These are phyloP conservation scores for Trametes villosa DNA, from an alignment of 768 basidiomycete species.

Conservation along the genomic window DNA sequence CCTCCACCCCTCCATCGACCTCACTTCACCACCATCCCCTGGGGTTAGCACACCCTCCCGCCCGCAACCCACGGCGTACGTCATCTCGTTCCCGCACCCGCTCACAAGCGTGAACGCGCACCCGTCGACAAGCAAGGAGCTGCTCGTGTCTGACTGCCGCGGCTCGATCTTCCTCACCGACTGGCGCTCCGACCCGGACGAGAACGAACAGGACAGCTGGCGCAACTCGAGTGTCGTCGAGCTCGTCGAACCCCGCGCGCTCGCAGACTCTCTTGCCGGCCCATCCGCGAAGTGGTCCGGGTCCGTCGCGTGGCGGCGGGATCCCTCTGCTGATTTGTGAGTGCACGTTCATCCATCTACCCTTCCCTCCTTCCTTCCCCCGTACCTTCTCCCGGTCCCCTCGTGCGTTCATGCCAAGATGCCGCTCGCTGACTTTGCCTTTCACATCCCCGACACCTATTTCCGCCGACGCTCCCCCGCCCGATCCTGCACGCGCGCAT, in stretches of 20 bases:
- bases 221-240: conserved; percentile 69
- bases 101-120: conserved; percentile 71
- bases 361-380: neutral
- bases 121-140: conserved; percentile 73
- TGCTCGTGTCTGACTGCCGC: conserved; percentile 74
- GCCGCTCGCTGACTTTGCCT: neutral
- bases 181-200: conserved; percentile 76
- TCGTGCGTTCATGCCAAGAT: neutral
- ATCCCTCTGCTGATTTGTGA: conserved; percentile 69
- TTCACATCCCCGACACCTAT: no score
- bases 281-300: conserved; percentile 52
- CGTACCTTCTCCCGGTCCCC: neutral
- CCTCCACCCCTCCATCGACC: conserved; percentile 59
- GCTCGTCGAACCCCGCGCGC: conserved; percentile 68
- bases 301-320: conserved; percentile 70
- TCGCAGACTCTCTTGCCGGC: conserved; percentile 57
- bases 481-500: neutral
- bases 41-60: conserved; percentile 43
- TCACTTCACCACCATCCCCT: conserved; percentile 44
- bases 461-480: neutral
- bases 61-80: conserved; percentile 78
- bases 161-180: conserved; percentile 81
- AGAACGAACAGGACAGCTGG: conserved; percentile 53
- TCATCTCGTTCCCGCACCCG: conserved; percentile 74
- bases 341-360: conserved; percentile 37